phyloP scores from a whole-genome alignment of 23 red algal species.

The Rhodosorus marinus region DNA sequence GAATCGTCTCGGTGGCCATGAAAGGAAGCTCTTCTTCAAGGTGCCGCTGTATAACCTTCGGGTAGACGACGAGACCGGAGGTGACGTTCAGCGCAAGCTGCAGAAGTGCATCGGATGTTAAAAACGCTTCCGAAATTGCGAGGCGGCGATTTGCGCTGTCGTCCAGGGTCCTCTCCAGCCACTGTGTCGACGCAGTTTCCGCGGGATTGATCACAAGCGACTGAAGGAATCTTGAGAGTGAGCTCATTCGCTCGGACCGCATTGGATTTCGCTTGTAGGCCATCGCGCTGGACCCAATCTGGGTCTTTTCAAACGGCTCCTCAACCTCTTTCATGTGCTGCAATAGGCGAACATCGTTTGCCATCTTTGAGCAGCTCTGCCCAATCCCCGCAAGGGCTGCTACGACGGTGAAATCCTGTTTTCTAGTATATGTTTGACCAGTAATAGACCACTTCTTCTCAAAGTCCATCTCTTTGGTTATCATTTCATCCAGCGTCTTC shows the following conservation, averaged over 20 bases:
- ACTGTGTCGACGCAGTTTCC: constrained; percentile 30
- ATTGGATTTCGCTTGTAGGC: constrained; percentile 42
- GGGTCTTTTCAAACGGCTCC: constrained; percentile 21
- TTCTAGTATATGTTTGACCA: constrained; percentile 26
- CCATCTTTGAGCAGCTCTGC: constrained; percentile 21
- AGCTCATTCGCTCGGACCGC: constrained; percentile 30
- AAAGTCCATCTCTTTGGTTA: constrained; percentile 27
- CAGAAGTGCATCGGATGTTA: constrained; percentile 23
- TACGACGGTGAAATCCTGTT: constrained; percentile 24
- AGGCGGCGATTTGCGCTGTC: constrained; percentile 28
- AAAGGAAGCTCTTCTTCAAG: constrained; percentile 25
- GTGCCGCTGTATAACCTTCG: constrained; percentile 5
- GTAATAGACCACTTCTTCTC: constrained; percentile 7
- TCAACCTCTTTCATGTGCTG: constrained; percentile 44
- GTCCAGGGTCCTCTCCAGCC: constrained; percentile 29
- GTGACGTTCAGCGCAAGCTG: constrained; percentile 22
- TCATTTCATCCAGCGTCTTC: constrained; percentile 16
- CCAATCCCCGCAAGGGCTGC: constrained; percentile 13
- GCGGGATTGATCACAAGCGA: constrained; percentile 23
- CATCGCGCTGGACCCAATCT: constrained; percentile 24
- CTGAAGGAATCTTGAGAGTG: constrained; percentile 18
- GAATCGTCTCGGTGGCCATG: constrained; percentile 29
- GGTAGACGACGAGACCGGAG: constrained; percentile 15
- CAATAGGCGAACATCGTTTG: constrained; percentile 27
- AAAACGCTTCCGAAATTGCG: constrained; percentile 24